Evolutionary conservation across 1,139 yeast genomes (phyloP).

Genomic region (Lipomyces yarrowii): DNA sequence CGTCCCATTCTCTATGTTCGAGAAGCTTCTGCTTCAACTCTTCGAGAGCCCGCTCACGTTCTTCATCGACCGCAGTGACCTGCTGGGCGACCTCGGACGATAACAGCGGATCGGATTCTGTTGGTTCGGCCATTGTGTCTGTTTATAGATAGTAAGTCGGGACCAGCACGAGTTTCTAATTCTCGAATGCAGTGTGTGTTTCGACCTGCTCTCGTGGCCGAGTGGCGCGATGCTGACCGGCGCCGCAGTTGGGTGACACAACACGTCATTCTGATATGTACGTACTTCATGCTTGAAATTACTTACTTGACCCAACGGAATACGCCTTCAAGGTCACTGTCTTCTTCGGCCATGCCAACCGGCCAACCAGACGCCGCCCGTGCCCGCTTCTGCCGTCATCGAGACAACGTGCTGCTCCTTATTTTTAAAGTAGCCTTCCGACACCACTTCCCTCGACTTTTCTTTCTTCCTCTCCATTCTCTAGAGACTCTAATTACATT

Average conservation of each 20-base stretch:
- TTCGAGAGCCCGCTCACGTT: constrained; percentile 75
- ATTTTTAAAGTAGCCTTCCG: background rate
- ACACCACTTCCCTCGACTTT: constrained; percentile 18
- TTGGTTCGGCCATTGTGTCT: constrained; percentile 19
- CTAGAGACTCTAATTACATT: constrained; percentile 7
- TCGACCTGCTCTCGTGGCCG: background rate
- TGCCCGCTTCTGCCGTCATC: background rate
- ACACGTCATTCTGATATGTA: background rate
- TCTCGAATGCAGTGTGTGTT: background rate
- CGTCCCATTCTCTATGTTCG: constrained; percentile 95
- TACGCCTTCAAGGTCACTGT: background rate
- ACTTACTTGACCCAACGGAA: background rate
- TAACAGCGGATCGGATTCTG: constrained; percentile 23
- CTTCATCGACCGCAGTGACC: constrained; percentile 52
- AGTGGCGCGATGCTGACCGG: background rate
- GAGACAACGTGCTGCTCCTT: background rate
- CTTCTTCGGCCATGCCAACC: background rate
- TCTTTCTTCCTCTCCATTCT: constrained; percentile 32
- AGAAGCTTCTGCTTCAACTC: constrained; percentile 83
- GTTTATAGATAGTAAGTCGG: background rate
- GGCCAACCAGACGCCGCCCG: background rate
- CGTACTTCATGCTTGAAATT: background rate
- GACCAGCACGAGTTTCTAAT: background rate
- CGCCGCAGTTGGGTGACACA: background rate
- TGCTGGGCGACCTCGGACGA: constrained; percentile 11